Conservation (phyloP, 352 stramenopile genomes). For the Globisporangium paddicum region DNA sequence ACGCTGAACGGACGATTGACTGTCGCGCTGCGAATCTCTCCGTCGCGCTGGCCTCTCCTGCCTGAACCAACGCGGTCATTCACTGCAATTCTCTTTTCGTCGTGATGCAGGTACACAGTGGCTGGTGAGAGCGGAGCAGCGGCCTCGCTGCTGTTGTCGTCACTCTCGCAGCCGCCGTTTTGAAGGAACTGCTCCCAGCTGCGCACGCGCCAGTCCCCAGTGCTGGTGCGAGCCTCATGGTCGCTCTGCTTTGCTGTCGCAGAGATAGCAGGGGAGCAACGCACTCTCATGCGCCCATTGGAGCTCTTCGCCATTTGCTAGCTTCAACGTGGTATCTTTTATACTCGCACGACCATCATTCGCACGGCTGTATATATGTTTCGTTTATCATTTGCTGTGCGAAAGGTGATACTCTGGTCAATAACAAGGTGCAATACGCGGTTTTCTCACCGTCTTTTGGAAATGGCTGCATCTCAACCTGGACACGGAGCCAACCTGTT, state of each 20-base stretch:
- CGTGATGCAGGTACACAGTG: neutral
- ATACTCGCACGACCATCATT: neutral
- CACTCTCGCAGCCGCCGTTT: neutral
- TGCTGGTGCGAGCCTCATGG: too few relatives aligned
- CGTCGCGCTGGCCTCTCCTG: slow-evolving; percentile 28
- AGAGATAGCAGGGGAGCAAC: neutral
- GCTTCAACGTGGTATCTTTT: neutral
- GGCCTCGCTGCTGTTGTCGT: neutral
- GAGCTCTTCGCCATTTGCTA: slow-evolving; percentile 2
- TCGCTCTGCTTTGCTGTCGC: neutral
- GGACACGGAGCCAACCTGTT: too few relatives aligned
- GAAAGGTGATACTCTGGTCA: neutral
- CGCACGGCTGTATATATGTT: neutral
- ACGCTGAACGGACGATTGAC: slow-evolving; percentile 36
- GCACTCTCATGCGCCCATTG: neutral
- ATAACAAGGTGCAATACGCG: neutral
- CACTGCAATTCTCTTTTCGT: neutral
- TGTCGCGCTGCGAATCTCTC: slow-evolving; percentile 15
- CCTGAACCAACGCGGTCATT: slow-evolving; percentile 2
- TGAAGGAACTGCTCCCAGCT: neutral
- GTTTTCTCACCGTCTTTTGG: neutral
- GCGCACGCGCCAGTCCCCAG: neutral
- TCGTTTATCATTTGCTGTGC: neutral
- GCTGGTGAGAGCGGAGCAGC: neutral
- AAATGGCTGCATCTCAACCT: too few relatives aligned